These are phyloP conservation scores for Stagonosporopsis rhizophila DNA, from an alignment of 2,329 filamentous ascomycete species.

Conservation along the genomic window DNA sequence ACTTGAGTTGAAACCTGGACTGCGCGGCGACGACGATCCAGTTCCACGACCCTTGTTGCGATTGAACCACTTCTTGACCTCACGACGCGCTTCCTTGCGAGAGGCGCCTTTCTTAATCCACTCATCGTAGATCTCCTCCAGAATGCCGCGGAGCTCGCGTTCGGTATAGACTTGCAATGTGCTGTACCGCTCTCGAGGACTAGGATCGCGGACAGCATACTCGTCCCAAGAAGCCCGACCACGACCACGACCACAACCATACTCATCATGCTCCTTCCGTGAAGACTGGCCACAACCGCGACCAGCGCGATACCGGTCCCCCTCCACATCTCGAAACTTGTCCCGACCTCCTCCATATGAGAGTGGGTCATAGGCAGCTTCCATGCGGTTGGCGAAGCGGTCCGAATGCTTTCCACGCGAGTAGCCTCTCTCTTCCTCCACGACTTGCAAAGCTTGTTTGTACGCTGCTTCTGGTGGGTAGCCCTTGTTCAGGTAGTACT, in stretches of 20 bases:
- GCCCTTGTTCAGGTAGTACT: not conserved
- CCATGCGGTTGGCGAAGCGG: too few species aligned
- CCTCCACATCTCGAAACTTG: too few species aligned
- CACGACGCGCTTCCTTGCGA: not conserved
- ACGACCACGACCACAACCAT: too few species aligned
- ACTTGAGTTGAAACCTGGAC: not conserved
- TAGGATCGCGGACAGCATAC: not conserved
- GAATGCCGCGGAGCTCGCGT: not conserved
- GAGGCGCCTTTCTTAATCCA: not conserved
- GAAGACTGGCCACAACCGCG: too few species aligned
- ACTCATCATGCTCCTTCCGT: too few species aligned
- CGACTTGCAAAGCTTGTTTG: not conserved
- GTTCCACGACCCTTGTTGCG: not conserved
- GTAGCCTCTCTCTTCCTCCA: not conserved
- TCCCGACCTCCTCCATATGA: too few species aligned
- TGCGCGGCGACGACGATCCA: not conserved
- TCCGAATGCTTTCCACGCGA: not conserved
- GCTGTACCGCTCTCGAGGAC: not conserved
- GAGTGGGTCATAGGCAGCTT: too few species aligned
- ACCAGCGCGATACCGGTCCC: too few species aligned
- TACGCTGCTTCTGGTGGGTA: not conserved
- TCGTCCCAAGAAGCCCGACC: not conserved
- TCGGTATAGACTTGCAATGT: not conserved
- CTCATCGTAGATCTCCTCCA: not conserved
- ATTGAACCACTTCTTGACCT: not conserved